phyloP scores from a whole-genome alignment of 2,329 filamentous ascomycete species.

The Diaporthe helianthi region DNA sequence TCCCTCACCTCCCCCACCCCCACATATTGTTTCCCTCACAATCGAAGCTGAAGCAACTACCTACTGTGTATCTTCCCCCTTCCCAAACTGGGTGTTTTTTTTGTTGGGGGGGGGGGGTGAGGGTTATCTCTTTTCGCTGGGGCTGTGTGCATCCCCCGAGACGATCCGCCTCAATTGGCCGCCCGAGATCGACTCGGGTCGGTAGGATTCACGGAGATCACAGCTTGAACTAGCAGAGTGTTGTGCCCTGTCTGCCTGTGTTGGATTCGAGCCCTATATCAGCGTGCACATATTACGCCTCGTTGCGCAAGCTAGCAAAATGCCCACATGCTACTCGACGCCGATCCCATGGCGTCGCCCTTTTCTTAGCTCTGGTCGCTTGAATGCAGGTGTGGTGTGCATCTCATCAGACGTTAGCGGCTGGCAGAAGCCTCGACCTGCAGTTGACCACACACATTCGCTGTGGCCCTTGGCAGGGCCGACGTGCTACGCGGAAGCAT shows the following conservation, averaged over 20 bases:
- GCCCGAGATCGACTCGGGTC: conserved; percentile 23
- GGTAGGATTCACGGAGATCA: conserved; percentile 25
- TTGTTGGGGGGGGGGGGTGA: too few relatives aligned
- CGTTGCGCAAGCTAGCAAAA: conserved; percentile 37
- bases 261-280: conserved; percentile 12
- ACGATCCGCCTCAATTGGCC: conserved; percentile 11
- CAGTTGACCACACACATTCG: background rate
- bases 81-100: too few relatives aligned
- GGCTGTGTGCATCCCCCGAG: background rate
- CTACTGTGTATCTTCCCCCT: too few relatives aligned
- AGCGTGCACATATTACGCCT: conserved; percentile 6
- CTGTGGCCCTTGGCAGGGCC: conserved; percentile 19
- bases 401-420: conserved; percentile 12
- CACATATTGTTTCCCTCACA: background rate
- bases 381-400: conserved; percentile 31
- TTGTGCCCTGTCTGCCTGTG: too few relatives aligned
- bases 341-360: conserved; percentile 41
- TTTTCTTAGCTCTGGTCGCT: conserved; percentile 41
- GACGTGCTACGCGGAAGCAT: conserved; percentile 28
- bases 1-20: too few relatives aligned
- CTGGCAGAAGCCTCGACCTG: background rate
- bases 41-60: too few relatives aligned
- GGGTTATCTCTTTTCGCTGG: background rate
- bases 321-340: conserved; percentile 40
- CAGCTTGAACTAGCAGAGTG: background rate